Percentiles rank a stretch among this genome's conserved stretches.
phyloP scores from a whole-genome alignment of 805 yeast species.

The Pichia pseudocactophila region DNA sequence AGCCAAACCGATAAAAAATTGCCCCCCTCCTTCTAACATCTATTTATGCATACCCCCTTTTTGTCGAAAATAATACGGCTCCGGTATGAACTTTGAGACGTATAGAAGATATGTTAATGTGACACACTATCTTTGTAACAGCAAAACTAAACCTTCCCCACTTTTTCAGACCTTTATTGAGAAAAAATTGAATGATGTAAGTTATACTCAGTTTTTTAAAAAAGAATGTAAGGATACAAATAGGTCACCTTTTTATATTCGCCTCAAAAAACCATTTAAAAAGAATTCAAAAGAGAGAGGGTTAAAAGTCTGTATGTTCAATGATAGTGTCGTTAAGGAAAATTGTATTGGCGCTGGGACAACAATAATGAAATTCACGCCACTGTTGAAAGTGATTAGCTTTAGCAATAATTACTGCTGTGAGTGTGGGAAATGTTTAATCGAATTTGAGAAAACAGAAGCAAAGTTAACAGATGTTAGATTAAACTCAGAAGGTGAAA shows the following conservation, averaged over 20 bases:
- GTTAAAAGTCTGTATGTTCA: constrained; percentile 3
- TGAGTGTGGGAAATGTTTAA: constrained; percentile 5
- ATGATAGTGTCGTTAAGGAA: background rate
- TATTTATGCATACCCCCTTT: background rate
- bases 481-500: no score
- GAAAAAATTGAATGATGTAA: background rate
- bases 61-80: background rate
- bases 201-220: background rate
- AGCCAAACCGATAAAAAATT: no score
- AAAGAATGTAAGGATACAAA: no score
- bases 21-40: no score
- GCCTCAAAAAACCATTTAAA: background rate
- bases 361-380: constrained; percentile 6
- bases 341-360: background rate
- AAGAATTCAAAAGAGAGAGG: constrained; percentile 6
- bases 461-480: background rate
- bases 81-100: background rate
- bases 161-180: constrained; percentile 5
- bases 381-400: constrained; percentile 7
- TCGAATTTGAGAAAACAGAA: background rate
- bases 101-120: constrained; percentile 1
- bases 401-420: constrained; percentile 6
- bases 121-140: background rate
- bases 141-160: background rate
- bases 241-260: background rate